Evolutionary conservation across 1,284 basidiomycete genomes (phyloP), one percentile per base, ranked within the genome.

Genomic region (Amylostereum chailletii): DNA sequence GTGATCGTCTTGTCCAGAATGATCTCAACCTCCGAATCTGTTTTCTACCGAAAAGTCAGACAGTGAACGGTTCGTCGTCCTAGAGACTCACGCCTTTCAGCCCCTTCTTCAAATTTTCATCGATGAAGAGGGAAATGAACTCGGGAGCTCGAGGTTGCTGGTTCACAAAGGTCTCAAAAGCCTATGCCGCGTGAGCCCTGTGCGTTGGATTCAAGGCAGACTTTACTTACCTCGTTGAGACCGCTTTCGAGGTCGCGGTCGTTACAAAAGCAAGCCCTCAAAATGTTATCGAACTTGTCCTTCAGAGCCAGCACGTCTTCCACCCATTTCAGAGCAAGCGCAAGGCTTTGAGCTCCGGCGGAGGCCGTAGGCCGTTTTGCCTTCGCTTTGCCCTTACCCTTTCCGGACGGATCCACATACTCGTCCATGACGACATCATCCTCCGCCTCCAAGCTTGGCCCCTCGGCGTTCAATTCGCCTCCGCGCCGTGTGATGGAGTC

Each of bases 71-170:
- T 32, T 29, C 37, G 32, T 34, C 29, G 30, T 31, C 9, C 26
- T 3, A 19, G 37, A 45, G 11, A 71, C 90, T 57, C 63, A 95
- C 93, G 47, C 92, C 90, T 71, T 94, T 97, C 34, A 98, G 76
- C 0, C 96, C 95, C 64, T 94, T 93, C 68, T 90, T 94, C 38
- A 99, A 75, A 64, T 99, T 88, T 58, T 99, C 95, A 60, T 99
- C 96, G 55, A 99, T 94, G 68, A 93, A 99, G 50, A 99, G 71
- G 2, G 95, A 99, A 46, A 98, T 91, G 65, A 86, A 99, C 61
- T 99, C 96, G 2, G 96, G 85, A 6, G 92, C 81, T 57, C 90
- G 88, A 44, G 82, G 78, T 62, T 98, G 94, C 37, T 76, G 71
- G 66, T 99, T 98, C 64, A 99, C 84, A 65, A 99, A 96, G 0